Evolutionary conservation across 306 rosid genomes (phyloP), one percentile per base, ranked within the genome.

Genomic region (Trifolium dubium): DNA sequence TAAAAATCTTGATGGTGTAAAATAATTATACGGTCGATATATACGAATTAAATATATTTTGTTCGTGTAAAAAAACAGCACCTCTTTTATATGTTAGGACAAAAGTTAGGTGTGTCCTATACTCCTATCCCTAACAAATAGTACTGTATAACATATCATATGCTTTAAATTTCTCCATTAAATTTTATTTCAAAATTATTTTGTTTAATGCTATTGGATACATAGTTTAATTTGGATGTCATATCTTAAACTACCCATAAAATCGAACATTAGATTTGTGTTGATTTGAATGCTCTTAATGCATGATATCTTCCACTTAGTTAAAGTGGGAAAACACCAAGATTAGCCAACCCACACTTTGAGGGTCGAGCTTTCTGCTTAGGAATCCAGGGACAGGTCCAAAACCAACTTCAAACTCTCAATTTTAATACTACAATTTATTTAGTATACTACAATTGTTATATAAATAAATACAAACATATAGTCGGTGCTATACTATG

Each of bases 331-430:
- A 85, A 87, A 73, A 69, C 56, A 72, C 84, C 89, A 79, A 85
- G 75, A 78, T 46, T 75, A 80, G 88, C 84, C 92, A 87, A 80
- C 89, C 87, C 85, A 84, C 74, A 56, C 85, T 82, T 73, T 74
- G 92, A 73, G 68, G 71, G 1, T 71, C 81, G 92, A 85, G 92
- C 87, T 68, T 87, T 67, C 31, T 83, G 95, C 83, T 54, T 19
- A 75, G 86, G 88, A 87, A 85, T 87, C 87, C 62, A 72, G 78
- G 77, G 87, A 89, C 95, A 83, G 80, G 69, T 78, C 85, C 85
- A 78, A 77, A 78, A 79, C 40, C 40, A 79, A 79, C 66, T 77
- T 79, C 46, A 75, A 62, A 69, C 80, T 67, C 47, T 31, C 61
- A 10, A 62, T 44, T 64, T 64, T 2, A 58, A 66, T 59, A 77